phyloP scores from a whole-genome alignment of 805 yeast species.

The Tetrapisispora iriomotensis region DNA sequence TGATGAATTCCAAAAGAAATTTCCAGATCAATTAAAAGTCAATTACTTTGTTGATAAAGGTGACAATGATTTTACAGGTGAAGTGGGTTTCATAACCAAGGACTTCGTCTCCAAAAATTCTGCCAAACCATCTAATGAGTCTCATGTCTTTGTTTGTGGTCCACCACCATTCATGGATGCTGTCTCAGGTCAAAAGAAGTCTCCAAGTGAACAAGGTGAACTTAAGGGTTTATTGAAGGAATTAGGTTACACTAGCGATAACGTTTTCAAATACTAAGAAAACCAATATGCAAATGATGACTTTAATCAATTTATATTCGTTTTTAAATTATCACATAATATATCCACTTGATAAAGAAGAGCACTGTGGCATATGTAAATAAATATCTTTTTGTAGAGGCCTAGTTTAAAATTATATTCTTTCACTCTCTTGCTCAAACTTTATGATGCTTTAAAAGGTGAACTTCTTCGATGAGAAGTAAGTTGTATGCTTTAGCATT shows the following conservation, averaged over 20 bases:
- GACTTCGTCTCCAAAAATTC: slow-evolving; percentile 54
- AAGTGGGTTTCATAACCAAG: slow-evolving; percentile 68
- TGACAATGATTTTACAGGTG: slow-evolving; percentile 32
- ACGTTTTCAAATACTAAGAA: slow-evolving; percentile 85
- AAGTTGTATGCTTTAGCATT: too few relatives aligned
- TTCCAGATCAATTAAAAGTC: slow-evolving; percentile 71
- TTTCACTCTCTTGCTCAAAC: too few relatives aligned
- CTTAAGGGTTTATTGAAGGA: slow-evolving; percentile 80
- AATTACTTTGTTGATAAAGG: slow-evolving; percentile 70
- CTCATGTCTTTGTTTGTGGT: slow-evolving; percentile 84
- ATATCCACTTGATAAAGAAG: too few relatives aligned
- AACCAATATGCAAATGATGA: too few relatives aligned
- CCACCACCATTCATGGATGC: slow-evolving; percentile 89
- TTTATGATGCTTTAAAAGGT: too few relatives aligned
- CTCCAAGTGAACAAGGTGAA: slow-evolving; percentile 93
- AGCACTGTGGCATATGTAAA: too few relatives aligned
- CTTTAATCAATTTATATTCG: too few relatives aligned
- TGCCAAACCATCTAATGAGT: slow-evolving; percentile 57
- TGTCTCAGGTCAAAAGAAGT: slow-evolving; percentile 72
- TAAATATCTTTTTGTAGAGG: too few relatives aligned
- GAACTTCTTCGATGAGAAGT: too few relatives aligned
- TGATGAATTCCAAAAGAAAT: slow-evolving; percentile 43
- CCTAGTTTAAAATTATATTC: too few relatives aligned
- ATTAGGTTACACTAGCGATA: slow-evolving; percentile 75
- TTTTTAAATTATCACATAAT: too few relatives aligned